Evolutionary conservation across 1,284 basidiomycete genomes (phyloP).

Genomic region (Ganoderma multipileum): DNA sequence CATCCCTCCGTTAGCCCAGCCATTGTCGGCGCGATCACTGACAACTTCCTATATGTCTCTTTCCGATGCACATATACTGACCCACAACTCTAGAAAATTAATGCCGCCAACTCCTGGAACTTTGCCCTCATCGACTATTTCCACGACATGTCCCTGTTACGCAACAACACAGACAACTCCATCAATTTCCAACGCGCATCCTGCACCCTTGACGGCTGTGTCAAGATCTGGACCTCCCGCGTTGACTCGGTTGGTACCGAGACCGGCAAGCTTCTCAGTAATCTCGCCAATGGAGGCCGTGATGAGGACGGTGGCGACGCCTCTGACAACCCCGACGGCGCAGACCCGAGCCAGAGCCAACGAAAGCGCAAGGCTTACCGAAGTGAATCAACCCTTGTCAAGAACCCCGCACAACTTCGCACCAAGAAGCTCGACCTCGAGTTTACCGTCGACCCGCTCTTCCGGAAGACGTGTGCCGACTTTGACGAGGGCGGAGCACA

Average conservation of each 20-base stretch:
- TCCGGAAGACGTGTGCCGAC: conserved; percentile 97
- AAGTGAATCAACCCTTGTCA: conserved; percentile 85
- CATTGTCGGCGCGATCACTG: not conserved
- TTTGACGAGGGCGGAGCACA: conserved; percentile 99
- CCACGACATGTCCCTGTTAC: conserved; percentile 96
- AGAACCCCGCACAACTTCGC: conserved; percentile 81
- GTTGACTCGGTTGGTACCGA: conserved; percentile 98
- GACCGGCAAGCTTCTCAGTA: conserved; percentile 94
- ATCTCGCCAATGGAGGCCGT: conserved; percentile 80
- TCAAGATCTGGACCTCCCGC: conserved; percentile 99
- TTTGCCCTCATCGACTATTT: conserved; percentile 99
- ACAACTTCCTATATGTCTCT: not conserved
- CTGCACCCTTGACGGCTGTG: conserved; percentile 97
- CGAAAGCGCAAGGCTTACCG: conserved; percentile 72
- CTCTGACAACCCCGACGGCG: conserved; percentile 68
- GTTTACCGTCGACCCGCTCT: conserved; percentile 95
- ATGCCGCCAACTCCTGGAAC: conserved; percentile 96
- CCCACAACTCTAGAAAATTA: conserved; percentile 88
- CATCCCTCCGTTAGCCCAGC: not conserved
- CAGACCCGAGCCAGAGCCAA: conserved; percentile 54
- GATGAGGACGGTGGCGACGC: conserved; percentile 61
- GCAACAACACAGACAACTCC: conserved; percentile 89
- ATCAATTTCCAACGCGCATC: conserved; percentile 99
- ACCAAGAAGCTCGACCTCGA: conserved; percentile 96
- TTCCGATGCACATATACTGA: conserved; percentile 1